Evolutionary conservation across 768 basidiomycete genomes (phyloP), one percentile per base, ranked within the genome.

Genomic region (Suillus bovinus): DNA sequence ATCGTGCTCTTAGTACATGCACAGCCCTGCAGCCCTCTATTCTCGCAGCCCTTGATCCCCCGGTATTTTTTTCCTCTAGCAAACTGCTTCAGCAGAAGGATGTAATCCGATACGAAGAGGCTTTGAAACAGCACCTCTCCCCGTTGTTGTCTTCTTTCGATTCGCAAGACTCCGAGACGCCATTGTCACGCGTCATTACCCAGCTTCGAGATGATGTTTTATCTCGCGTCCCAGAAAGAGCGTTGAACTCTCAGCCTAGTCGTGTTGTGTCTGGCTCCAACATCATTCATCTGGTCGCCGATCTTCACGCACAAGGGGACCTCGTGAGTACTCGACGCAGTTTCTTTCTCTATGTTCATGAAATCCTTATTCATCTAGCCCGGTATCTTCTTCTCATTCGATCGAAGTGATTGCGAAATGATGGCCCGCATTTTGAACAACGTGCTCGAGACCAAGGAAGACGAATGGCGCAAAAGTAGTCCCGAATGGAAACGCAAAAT

Each of bases 361-460:
- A 20, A 39, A 53, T 59, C 50, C 31, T 56, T 17, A 13, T 38
- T 38, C 22, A 11, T 46, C 0, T 59, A 87, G 86, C 87, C 88
- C 4, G 89, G 87, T 0, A 82, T 91, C 14, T 71, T 90, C 24
- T 91, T 91, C 76, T 82, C 78, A 59, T 88, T 90, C 66, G 86
- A 89, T 65, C 81, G 89, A 22, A 70, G 74, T 2, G 76, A 78
- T 22, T 89, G 88, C 69, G 87, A 89, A 68, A 65, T 72, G n/a
- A 79, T 88, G 76, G 84, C 80, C 0, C 41, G 68, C 24, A 61
- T 63, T 14, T 70, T 90, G 27, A 22, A 76, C 1, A 17, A 61
- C 2, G 68, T 62, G 0, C 77, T 90, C 16, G 65, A 76, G 59
- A 50, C 31, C 0, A 77, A 82, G 6, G 89, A 91, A 70, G 47